Conservation (phyloP, 192 early-diverging fungal genomes). For the Podila horticola region DNA sequence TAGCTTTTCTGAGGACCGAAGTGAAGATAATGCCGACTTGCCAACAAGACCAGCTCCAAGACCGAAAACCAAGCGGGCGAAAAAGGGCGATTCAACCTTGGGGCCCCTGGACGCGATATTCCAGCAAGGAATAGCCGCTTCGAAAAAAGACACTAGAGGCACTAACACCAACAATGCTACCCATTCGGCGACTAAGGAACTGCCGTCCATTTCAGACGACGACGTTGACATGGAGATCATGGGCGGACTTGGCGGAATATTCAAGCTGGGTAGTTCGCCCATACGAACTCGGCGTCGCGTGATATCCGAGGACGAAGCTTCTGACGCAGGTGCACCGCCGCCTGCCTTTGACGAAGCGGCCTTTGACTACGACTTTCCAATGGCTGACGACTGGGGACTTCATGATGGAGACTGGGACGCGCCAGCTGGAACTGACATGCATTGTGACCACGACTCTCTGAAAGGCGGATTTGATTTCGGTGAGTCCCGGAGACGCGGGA, state of each 20-base stretch:
- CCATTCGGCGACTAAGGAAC: not conserved
- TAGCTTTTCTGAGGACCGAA: too few species aligned
- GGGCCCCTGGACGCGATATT: not conserved
- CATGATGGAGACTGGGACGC: not conserved
- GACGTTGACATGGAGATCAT: constrained; percentile 44
- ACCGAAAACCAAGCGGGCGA: too few species aligned
- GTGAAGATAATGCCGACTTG: too few species aligned
- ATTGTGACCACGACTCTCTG: not conserved
- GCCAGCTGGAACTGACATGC: not conserved
- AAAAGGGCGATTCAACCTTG: too few species aligned
- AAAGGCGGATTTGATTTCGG: not conserved
- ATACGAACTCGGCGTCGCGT: not conserved
- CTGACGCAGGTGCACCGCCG: not conserved
- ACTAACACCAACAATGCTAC: not conserved
- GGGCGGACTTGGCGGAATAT: constrained; percentile 13
- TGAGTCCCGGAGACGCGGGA: not conserved
- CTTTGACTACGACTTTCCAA: not conserved
- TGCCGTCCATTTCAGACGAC: constrained; percentile 29
- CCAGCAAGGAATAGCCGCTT: not conserved
- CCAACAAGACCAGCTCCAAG: too few species aligned
- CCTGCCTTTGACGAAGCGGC: not conserved
- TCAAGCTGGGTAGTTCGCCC: not conserved
- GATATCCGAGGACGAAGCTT: not conserved
- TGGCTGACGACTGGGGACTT: not conserved
- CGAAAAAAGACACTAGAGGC: not conserved